Evolutionary conservation across 345 rosid genomes (phyloP), one percentile per base, ranked within the genome.

Genomic region (Brassica carinata): DNA sequence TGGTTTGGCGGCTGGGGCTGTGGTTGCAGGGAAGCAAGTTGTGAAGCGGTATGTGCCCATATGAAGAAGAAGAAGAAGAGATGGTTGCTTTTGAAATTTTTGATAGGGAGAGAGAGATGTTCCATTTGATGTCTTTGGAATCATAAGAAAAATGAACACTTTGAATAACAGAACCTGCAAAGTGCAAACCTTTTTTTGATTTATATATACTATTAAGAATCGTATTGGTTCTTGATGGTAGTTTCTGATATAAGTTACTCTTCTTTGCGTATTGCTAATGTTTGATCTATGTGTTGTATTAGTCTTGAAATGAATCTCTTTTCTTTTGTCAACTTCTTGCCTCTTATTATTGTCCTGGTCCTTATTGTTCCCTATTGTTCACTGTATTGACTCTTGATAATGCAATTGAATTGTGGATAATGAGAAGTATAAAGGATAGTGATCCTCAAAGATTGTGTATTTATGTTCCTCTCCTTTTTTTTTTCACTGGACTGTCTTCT

Each of bases 31-130:
- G 70, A 95, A 90, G 83, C 95, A 91, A 85, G 79, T 82, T 6
- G 38, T 86, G 83, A 95, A 90, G 90, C 89, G 97, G 83, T 91
- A 95, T 69, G 92, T 89, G 69, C 93, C 94, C 34, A 87, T 93
- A 13, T 95, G 85, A 87, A 74, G 55, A 17, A 57, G 23, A 64
- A 19, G 55, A 5, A 7, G 15, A 18, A n/a, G 15, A 53, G 66
- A 36, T 27, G 19, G 19, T 61, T 72, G 57, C n/a, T 68, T 69
- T 74, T 79, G 67, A 64, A 70, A 81, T 63, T 81, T 81, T 75
- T 75, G 80, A 64, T 81, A 75, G 80, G 40, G 8, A 53, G 58
- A 43, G 45, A 62, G 80, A 81, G 27, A 29, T 78, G 82, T 70
- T 51, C 67, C 38, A 51, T 63, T 53, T 73, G 53, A n/a, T 74